Evolutionary conservation across 2,329 filamentous ascomycete genomes (phyloP), one percentile per base, ranked within the genome.

Genomic region (Nectriaceae sp.): DNA sequence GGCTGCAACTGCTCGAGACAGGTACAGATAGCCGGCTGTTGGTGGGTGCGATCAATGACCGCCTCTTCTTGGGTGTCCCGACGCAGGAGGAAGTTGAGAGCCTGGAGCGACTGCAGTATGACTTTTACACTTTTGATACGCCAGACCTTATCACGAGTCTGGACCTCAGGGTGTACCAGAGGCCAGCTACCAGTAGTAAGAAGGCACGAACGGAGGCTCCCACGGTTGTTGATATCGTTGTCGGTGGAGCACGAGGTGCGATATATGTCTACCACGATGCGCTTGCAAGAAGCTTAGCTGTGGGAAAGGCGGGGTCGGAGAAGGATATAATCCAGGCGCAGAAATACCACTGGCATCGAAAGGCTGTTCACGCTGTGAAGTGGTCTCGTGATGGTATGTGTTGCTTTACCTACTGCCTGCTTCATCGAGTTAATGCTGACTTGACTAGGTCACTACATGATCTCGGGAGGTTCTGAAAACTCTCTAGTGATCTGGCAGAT

Each of bases 401-500:
- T 3, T 15, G 39, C 20, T 4, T 8, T 31, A 11, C 20, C 11
- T 40, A 19, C 42, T 39, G 45, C 16, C 6, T 13, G 15, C 22
- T 16, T 38, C 2, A 5, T 20, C n/a, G 39, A 24, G 2, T 13
- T 19, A 15, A 3, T 52, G 56, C 73, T 74, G 52, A 74, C 61
- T 40, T 40, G 38, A 8, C 13, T 57, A 94, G 89, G 90, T 42
- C 91, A 96, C 65, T 99, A 99, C 68, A 73, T 99, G 50, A 86
- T 99, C 44, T 97, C 94, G 47, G 94, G 94, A 64, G 94, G 94
- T 24, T 84, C 85, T 19, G 94, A 99, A 70, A 92, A 90, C 6
- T 88, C 90, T 18, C 76, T 99, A 36, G 89, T 96, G 8, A 75
- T 97, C 24, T 97, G 92, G 92, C 94, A 99, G 70, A 76, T 97